These are phyloP conservation scores for Cucurbita pepo DNA, from an alignment of 306 rosid genomes.

Conservation along the genomic window DNA sequence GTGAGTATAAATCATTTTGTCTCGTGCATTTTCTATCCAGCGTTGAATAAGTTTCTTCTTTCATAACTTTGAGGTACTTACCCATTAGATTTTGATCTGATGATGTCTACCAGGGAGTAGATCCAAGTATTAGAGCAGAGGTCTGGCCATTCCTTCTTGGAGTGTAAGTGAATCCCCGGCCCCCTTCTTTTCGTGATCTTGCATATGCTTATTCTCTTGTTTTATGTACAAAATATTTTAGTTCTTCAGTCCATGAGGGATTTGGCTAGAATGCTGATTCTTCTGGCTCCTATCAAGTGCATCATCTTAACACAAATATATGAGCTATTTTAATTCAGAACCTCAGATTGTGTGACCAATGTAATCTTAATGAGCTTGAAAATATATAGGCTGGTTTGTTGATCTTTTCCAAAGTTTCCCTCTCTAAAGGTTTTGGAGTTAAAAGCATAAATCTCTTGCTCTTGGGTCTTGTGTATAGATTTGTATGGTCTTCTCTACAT, in stretches of 20 bases:
- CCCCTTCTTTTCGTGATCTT: background rate
- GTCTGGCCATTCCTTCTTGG: constrained; percentile 99
- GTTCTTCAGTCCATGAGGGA: background rate
- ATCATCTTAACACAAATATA: background rate
- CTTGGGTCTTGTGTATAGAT: background rate
- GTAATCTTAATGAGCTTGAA: background rate
- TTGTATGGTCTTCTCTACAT: background rate
- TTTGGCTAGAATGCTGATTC: background rate
- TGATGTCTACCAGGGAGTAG: constrained; percentile 59
- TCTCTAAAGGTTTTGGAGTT: background rate
- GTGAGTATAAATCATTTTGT: constrained; percentile 40
- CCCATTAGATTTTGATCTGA: constrained; percentile 9
- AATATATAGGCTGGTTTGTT: background rate
- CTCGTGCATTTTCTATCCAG: background rate
- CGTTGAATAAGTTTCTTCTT: background rate
- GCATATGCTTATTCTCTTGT: background rate
- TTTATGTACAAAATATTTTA: background rate
- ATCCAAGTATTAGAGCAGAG: constrained; percentile 78
- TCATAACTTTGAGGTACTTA: background rate
- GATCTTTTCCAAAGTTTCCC: background rate
- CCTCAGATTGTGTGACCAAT: background rate
- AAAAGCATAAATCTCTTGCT: background rate
- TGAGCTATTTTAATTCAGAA: background rate
- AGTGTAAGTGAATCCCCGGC: constrained; percentile 48
- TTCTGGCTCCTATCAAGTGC: no score